A percentile compares a stretch with the other conserved stretches of the same genome.
phyloP scores from a whole-genome alignment of 805 yeast species.

The Monosporozyma servazzii region DNA sequence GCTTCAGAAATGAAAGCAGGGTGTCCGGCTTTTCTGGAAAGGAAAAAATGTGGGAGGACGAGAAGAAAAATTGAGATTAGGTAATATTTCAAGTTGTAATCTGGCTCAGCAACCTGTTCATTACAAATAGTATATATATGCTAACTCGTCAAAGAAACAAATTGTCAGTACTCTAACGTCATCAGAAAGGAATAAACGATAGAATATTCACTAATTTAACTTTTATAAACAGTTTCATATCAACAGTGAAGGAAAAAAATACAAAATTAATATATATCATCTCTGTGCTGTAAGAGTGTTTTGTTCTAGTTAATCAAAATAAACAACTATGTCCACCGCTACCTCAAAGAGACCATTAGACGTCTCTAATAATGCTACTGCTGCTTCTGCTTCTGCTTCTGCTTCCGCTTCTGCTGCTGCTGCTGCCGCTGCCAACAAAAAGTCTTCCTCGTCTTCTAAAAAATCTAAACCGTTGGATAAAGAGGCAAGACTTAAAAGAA shows the following conservation, averaged over 20 bases:
- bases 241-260: too few relatives aligned
- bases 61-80: not conserved
- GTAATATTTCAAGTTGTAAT: not conserved
- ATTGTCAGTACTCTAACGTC: too few relatives aligned
- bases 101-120: not conserved
- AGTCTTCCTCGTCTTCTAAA: constrained; percentile 24
- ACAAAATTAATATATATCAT: too few relatives aligned
- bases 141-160: not conserved
- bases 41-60: not conserved
- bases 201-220: too few relatives aligned
- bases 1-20: too few relatives aligned
- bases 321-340: constrained; percentile 8
- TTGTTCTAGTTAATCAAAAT: too few relatives aligned
- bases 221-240: too few relatives aligned
- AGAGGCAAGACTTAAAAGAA: constrained; percentile 81
- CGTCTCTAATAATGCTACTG: not conserved
- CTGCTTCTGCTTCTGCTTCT: not conserved
- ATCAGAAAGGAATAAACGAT: too few relatives aligned
- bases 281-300: too few relatives aligned
- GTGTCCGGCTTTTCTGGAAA: too few relatives aligned
- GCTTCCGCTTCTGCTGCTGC: not conserved
- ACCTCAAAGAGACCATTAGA: constrained; percentile 16
- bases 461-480: constrained; percentile 64
- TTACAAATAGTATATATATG: not conserved
- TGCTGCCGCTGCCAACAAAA: not conserved